Evolutionary conservation across 306 rosid species (phyloP).

Genomic region (Chamaecrista fasciculata): DNA sequence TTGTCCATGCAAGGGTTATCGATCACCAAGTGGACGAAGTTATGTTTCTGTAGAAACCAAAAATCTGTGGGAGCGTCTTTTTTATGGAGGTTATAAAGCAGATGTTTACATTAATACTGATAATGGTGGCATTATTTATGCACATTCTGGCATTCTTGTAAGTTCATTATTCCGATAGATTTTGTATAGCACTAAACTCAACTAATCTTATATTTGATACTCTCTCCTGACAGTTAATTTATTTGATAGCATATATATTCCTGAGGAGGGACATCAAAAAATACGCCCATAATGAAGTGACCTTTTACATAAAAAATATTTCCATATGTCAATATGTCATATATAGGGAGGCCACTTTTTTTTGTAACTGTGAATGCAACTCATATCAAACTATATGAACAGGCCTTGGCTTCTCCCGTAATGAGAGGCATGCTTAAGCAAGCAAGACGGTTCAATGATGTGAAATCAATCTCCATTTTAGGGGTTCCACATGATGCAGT

Average conservation of each 20-base stretch:
- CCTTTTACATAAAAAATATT: neutral
- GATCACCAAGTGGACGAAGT: conserved; percentile 35
- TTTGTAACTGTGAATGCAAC: neutral
- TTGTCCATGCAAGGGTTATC: conserved; percentile 28
- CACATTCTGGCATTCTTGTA: conserved; percentile 79
- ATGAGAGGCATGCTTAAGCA: conserved; percentile 55
- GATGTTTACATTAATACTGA: conserved; percentile 71
- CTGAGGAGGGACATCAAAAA: conserved; percentile 14
- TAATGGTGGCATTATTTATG: conserved; percentile 60
- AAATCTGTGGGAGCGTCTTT: conserved; percentile 72
- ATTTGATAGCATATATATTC: conserved; percentile 4
- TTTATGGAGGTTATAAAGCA: conserved; percentile 68
- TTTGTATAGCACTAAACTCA: neutral
- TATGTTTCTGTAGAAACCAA: conserved; percentile 42
- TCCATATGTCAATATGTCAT: neutral
- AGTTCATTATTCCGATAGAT: conserved; percentile 40
- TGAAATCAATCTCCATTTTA: conserved; percentile 47
- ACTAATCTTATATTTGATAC: neutral
- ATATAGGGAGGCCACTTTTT: neutral
- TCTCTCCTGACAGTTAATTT: neutral
- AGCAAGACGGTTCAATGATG: conserved; percentile 32
- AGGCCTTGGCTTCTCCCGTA: conserved; percentile 85
- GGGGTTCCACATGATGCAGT: conserved; percentile 81
- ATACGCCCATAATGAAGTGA: neutral
- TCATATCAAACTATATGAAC: conserved; percentile 28